These are phyloP conservation scores for Colletotrichum falcatum DNA, from an alignment of 2,329 filamentous ascomycete genomes.

Conservation along the genomic window DNA sequence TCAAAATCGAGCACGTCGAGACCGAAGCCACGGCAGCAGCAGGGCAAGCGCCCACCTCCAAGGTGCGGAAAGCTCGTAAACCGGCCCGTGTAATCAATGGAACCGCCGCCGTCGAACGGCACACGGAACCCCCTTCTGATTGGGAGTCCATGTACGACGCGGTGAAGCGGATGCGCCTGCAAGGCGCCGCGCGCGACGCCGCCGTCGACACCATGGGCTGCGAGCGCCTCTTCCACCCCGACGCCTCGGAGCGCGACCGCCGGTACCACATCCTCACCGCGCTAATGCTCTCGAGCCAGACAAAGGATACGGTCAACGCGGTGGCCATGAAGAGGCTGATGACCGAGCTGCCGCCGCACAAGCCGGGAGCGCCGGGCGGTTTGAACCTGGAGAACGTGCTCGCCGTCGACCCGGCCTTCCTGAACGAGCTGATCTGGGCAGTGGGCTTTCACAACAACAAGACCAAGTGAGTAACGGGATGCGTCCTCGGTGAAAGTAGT, in stretches of 20 bases:
- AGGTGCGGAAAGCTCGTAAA: constrained; percentile 54
- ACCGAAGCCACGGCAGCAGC: constrained; percentile 40
- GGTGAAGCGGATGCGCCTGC: constrained; percentile 80
- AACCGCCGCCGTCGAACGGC: constrained; percentile 55
- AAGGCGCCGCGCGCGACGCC: constrained; percentile 72
- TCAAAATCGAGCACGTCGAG: constrained; percentile 56
- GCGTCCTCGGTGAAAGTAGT: neutral
- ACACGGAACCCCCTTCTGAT: constrained; percentile 73
- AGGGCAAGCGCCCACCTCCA: constrained; percentile 43
- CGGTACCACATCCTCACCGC: constrained; percentile 89
- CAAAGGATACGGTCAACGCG: constrained; percentile 91
- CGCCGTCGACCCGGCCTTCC: constrained; percentile 71
- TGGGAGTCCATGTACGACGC: constrained; percentile 87
- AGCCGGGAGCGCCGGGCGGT: constrained; percentile 58
- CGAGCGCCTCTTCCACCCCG: constrained; percentile 74
- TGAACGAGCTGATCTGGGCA: constrained; percentile 81
- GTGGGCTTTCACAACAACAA: constrained; percentile 98
- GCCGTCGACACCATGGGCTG: constrained; percentile 99
- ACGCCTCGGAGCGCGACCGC: constrained; percentile 65
- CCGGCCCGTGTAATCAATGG: constrained; percentile 57
- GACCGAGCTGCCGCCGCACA: constrained; percentile 72
- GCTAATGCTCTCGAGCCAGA: constrained; percentile 92
- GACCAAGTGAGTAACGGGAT: constrained; percentile 69
- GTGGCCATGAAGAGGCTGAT: constrained; percentile 85
- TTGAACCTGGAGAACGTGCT: constrained; percentile 84